Evolutionary conservation across 129 eudicot genomes (phyloP).

Genomic region (Flaveria linearis): DNA sequence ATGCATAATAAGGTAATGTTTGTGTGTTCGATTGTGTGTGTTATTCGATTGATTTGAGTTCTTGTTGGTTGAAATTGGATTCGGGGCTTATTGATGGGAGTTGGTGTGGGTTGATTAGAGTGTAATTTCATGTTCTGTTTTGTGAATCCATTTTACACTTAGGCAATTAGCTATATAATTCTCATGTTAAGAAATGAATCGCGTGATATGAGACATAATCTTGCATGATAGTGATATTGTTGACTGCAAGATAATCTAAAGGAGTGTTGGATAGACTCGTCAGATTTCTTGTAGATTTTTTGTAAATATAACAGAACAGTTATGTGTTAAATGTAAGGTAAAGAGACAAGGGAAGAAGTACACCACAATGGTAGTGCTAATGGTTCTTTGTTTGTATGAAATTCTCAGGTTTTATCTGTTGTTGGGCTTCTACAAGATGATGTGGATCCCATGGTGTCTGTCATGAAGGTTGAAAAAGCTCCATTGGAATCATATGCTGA

Average conservation of each 20-base stretch:
- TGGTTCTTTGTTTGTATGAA: background rate
- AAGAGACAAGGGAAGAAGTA: background rate
- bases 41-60: background rate
- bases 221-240: too few species aligned
- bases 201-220: too few species aligned
- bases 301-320: background rate
- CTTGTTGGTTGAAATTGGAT: background rate
- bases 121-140: background rate
- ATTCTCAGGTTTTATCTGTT: constrained; percentile 84
- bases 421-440: constrained; percentile 96
- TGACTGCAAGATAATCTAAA: too few species aligned
- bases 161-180: too few species aligned
- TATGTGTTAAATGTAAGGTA: background rate
- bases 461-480: constrained; percentile 98
- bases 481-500: constrained; percentile 97
- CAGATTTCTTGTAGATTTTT: background rate
- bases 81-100: background rate
- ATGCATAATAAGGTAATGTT: constrained; percentile 92
- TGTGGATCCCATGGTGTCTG: constrained; percentile 99
- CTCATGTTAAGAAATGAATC: too few species aligned
- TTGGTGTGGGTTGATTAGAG: too few species aligned
- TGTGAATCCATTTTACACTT: too few species aligned
- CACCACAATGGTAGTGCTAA: constrained; percentile 2
- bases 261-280: too few species aligned
- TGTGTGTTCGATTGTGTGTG: background rate